These are phyloP conservation scores for Catunica adiposa DNA, from an alignment of 2,329 filamentous ascomycete species.

Conservation along the genomic window DNA sequence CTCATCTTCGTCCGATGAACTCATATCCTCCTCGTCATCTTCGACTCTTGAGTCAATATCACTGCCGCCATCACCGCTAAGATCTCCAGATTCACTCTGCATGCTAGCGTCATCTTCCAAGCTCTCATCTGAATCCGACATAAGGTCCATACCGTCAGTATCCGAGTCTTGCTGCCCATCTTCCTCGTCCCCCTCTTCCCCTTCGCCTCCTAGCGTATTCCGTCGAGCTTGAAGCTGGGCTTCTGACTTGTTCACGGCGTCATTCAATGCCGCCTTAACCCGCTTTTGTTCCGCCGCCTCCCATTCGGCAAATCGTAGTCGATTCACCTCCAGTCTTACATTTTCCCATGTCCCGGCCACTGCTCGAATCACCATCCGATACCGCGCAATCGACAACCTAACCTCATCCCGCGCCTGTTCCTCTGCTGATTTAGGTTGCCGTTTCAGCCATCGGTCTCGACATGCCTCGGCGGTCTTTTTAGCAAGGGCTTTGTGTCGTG, in stretches of 20 bases:
- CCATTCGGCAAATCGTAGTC: conserved; percentile 42
- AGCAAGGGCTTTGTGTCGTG: conserved; percentile 57
- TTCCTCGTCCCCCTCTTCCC: conserved; percentile 28
- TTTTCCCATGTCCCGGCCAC: conserved; percentile 47
- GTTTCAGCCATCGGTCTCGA: conserved; percentile 55
- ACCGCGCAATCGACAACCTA: conserved; percentile 48
- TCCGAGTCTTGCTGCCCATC: too few species aligned
- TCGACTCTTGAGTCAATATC: conserved; percentile 19
- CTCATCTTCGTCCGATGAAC: conserved; percentile 46
- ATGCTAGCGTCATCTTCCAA: conserved; percentile 22
- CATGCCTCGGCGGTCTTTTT: conserved; percentile 68
- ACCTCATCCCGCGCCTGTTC: conserved; percentile 67
- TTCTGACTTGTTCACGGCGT: conserved; percentile 56
- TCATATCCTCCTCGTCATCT: conserved; percentile 36
- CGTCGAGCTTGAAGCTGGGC: conserved; percentile 47
- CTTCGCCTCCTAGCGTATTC: conserved; percentile 29
- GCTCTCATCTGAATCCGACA: conserved; percentile 18
- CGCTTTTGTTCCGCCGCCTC: conserved; percentile 47
- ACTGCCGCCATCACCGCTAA: conserved; percentile 22
- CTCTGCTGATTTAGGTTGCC: conserved; percentile 60
- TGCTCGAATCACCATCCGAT: conserved; percentile 51
- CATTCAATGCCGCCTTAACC: conserved; percentile 52
- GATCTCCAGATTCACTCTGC: conserved; percentile 18
- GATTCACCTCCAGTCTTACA: conserved; percentile 44
- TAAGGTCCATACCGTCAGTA: conserved; percentile 29